phyloP scores from a whole-genome alignment of 2,329 filamentous ascomycete species.

The Cytospora piceae region DNA sequence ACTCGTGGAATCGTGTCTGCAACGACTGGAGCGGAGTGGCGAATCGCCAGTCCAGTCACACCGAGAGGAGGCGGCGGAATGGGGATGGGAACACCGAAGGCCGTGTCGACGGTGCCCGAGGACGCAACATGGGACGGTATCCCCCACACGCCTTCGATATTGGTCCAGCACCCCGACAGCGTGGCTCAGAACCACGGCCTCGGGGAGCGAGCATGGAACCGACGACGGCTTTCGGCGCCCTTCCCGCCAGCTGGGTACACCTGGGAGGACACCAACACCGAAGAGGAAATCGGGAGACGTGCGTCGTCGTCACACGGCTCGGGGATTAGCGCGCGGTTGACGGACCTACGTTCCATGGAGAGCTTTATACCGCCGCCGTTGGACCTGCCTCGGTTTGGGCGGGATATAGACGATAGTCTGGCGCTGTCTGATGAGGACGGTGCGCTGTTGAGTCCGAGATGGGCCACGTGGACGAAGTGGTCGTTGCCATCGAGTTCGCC shows the following conservation, averaged over 20 bases:
- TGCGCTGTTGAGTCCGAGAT: neutral
- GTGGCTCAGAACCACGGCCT: slow-evolving; percentile 20
- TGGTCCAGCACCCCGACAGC: slow-evolving; percentile 14
- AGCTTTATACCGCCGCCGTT: slow-evolving; percentile 10
- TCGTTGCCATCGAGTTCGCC: neutral
- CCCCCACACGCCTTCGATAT: slow-evolving; percentile 16
- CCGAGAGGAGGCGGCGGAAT: slow-evolving; percentile 67
- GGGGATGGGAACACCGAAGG: slow-evolving; percentile 53
- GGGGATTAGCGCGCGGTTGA: neutral
- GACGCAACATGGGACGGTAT: slow-evolving; percentile 2
- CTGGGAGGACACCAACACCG: neutral
- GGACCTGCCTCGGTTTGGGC: neutral
- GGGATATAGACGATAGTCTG: neutral
- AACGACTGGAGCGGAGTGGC: slow-evolving; percentile 24
- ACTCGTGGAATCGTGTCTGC: slow-evolving; percentile 2
- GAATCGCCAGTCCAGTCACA: slow-evolving; percentile 49
- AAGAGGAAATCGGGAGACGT: neutral
- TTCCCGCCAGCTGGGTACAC: slow-evolving; percentile 10
- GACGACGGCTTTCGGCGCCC: slow-evolving; percentile 16
- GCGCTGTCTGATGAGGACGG: slow-evolving; percentile 1
- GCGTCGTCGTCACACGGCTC: neutral
- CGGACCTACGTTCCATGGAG: neutral
- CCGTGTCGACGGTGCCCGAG: neutral
- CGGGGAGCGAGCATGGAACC: slow-evolving; percentile 26
- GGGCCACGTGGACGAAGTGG: slow-evolving; percentile 12